Base-by-base conservation (phyloP, 768 basidiomycete genomes). In the Pulveroboletus frians region DNA sequence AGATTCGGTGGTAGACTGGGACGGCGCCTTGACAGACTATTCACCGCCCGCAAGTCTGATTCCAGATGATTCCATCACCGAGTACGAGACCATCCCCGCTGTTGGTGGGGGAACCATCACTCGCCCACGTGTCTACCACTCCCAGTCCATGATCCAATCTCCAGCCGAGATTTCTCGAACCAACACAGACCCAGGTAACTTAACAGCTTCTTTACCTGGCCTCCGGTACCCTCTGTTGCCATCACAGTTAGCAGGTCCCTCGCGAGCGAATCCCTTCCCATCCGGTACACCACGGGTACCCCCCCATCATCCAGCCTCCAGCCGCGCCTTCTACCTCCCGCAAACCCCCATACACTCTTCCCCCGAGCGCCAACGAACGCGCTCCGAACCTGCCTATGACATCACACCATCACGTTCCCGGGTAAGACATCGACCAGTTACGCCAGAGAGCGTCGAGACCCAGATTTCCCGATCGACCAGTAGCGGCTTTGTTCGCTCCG, bases 51-150 rank as follows among this genome's bases (percentile, higher is more conserved):
- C 69, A n/a, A 79, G 78, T 40, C 61, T 73, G 21, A 54, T 60
- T 8, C 64, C 71, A 39, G 73, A 72, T 39, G 75, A 77, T 47
- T 66, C 70, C 17, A 63, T 76, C 35, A 68, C 75, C 10, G 88
- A 90, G 60, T 93, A 86, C 66, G 91, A 95, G 64, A 85, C 87
- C 1, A 81, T 93, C 31, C 91, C 93, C 11, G 93, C 94, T 3
- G 86, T 96, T 4, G 93, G 94, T 15, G 92, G 92, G 13, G 93
- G 93, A 0, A 84, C 79, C 1, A 80, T 96, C 56, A 86, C 85
- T 9, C 81, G 91, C 13, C 94, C 94, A 1, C 75, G 92, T 5
- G 78, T 94, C 29, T 83, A 81, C 54, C 94, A 94, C 64, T 83
- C 90, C 0, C 92, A 94, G 59, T 88, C 88, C 1, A 79, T 80